These are phyloP conservation scores for Exophiala calicioides DNA, from an alignment of 2,329 filamentous ascomycete genomes.

Conservation along the genomic window DNA sequence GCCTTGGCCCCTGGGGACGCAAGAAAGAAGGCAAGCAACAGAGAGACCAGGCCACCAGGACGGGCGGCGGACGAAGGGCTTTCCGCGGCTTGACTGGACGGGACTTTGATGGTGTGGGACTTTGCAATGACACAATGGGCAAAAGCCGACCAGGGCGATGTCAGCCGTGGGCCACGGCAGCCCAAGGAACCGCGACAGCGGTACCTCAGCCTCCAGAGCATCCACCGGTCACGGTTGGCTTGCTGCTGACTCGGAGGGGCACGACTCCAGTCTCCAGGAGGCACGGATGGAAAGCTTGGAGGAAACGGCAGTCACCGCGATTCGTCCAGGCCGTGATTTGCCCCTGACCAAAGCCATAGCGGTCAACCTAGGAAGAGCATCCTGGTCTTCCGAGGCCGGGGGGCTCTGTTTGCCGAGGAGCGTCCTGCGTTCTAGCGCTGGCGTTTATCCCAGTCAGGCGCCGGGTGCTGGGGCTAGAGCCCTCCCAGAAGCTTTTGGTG, in stretches of 20 bases:
- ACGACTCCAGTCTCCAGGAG: too few relatives aligned
- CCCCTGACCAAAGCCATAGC: slow-evolving; percentile 24
- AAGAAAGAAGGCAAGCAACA: background rate
- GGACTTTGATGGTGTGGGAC: too few relatives aligned
- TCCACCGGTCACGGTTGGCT: slow-evolving; percentile 11
- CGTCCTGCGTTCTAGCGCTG: slow-evolving; percentile 13
- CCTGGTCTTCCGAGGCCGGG: slow-evolving; percentile 28
- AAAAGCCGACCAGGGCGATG: background rate
- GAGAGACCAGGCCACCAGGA: slow-evolving; percentile 1
- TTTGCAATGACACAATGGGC: too few relatives aligned
- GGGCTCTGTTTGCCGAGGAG: slow-evolving; percentile 27
- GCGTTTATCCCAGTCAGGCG: slow-evolving; percentile 12
- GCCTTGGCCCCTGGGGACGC: too few relatives aligned
- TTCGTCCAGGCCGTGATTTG: slow-evolving; percentile 17
- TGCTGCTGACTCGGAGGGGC: slow-evolving; percentile 16
- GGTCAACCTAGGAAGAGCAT: slow-evolving; percentile 20
- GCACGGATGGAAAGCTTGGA: slow-evolving; percentile 7
- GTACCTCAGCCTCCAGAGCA: too few relatives aligned
- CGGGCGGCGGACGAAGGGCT: too few relatives aligned
- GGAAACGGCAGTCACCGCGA: slow-evolving; percentile 12
- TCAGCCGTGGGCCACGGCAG: slow-evolving; percentile 8
- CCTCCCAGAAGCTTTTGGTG: slow-evolving; percentile 19
- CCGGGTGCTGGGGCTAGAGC: slow-evolving; percentile 16
- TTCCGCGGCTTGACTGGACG: too few relatives aligned
- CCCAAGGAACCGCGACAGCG: slow-evolving; percentile 25